These are phyloP conservation scores for Neurospora sp. DNA, from an alignment of 495 filamentous ascomycete species.

Conservation along the genomic window DNA sequence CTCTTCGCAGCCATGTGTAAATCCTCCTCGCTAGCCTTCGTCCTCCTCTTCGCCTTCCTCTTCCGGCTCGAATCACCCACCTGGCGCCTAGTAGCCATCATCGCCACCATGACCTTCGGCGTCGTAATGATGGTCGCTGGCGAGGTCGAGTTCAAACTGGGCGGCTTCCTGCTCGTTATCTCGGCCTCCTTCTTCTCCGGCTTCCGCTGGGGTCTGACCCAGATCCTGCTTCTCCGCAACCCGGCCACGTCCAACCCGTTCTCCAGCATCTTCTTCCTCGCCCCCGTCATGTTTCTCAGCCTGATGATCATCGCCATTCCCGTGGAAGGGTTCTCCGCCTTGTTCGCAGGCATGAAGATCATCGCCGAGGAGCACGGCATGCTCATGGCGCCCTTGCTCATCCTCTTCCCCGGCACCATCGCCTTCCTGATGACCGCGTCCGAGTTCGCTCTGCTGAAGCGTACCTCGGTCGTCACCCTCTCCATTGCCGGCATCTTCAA, in stretches of 20 bases:
- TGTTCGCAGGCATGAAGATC: constrained; percentile 50
- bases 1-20: constrained; percentile 80
- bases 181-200: constrained; percentile 89
- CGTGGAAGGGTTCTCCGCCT: constrained; percentile 65
- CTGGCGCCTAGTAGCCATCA: constrained; percentile 74
- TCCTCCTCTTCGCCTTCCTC: constrained; percentile 89
- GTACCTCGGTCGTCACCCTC: constrained; percentile 90
- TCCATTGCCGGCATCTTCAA: constrained; percentile 98
- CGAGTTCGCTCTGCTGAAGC: constrained; percentile 91
- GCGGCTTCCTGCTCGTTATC: constrained; percentile 89
- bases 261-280: constrained; percentile 91
- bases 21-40: constrained; percentile 90
- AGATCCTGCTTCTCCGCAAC: constrained; percentile 89
- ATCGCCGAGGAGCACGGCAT: constrained; percentile 59
- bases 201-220: constrained; percentile 94
- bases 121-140: constrained; percentile 99
- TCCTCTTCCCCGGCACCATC: constrained; percentile 83
- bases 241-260: constrained; percentile 96
- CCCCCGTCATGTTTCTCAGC: constrained; percentile 88
- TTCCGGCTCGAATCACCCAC: constrained; percentile 88
- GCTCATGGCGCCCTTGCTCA: constrained; percentile 44
- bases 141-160: constrained; percentile 79
- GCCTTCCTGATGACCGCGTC: constrained; percentile 95
- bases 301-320: constrained; percentile 73
- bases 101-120: constrained; percentile 84